phyloP scores from a whole-genome alignment of 2,329 filamentous ascomycete genomes.

The Geosmithia flava region DNA sequence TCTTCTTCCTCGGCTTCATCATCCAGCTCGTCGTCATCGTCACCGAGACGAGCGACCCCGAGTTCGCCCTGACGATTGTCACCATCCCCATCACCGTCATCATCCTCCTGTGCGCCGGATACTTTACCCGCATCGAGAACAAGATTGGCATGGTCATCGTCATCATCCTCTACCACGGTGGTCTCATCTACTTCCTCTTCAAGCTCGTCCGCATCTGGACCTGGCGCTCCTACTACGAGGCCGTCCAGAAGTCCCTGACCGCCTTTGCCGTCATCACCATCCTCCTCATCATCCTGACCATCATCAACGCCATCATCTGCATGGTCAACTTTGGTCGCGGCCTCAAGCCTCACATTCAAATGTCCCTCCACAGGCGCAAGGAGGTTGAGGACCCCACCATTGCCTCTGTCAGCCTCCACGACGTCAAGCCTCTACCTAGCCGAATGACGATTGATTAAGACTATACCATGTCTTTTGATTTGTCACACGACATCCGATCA shows the following conservation, averaged over 20 bases:
- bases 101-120: conserved; percentile 76
- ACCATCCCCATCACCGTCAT: conserved; percentile 85
- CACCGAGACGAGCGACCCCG: conserved; percentile 51
- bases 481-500: neutral
- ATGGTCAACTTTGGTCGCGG: conserved; percentile 84
- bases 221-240: conserved; percentile 50
- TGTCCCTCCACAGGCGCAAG: conserved; percentile 21
- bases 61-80: conserved; percentile 77
- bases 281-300: conserved; percentile 76
- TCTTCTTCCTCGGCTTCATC: conserved; percentile 98
- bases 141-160: conserved; percentile 63
- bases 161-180: conserved; percentile 80
- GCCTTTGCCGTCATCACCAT: conserved; percentile 93
- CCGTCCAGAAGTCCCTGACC: conserved; percentile 76
- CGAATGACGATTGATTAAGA: conserved; percentile 50
- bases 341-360: conserved; percentile 73
- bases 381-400: conserved; percentile 38
- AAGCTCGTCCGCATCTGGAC: conserved; percentile 91
- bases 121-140: conserved; percentile 75
- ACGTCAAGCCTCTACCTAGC: conserved; percentile 42
- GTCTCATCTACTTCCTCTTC: conserved; percentile 91
- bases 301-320: conserved; percentile 76
- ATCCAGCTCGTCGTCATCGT: conserved; percentile 96
- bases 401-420: conserved; percentile 42
- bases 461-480: neutral